A percentile compares a stretch with the other conserved stretches of the same genome.
These are phyloP conservation scores for Dipodascopsis uninucleata DNA, from an alignment of 805 yeast genomes.

Conservation along the genomic window DNA sequence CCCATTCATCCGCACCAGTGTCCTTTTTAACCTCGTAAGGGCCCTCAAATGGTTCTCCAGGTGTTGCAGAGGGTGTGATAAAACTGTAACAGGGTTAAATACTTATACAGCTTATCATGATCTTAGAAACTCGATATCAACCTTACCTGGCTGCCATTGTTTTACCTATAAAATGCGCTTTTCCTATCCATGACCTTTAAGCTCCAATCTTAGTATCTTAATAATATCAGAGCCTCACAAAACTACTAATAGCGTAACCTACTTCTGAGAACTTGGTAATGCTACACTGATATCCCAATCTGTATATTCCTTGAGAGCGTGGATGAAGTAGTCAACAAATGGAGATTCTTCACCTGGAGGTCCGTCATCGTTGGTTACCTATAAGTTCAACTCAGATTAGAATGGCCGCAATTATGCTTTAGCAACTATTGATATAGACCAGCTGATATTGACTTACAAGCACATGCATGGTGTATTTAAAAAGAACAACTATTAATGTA, in stretches of 20 bases:
- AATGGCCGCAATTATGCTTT: background rate
- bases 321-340: constrained; percentile 75
- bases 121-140: background rate
- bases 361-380: constrained; percentile 90
- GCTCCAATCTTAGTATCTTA: too few species aligned
- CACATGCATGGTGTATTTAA: constrained; percentile 14
- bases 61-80: constrained; percentile 14
- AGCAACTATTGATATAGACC: background rate
- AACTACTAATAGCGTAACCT: too few species aligned
- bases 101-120: too few species aligned
- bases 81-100: constrained; percentile 5
- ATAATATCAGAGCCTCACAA: too few species aligned
- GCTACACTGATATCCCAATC: constrained; percentile 84
- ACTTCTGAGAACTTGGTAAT: constrained; percentile 67
- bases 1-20: constrained; percentile 65
- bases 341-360: constrained; percentile 82
- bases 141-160: constrained; percentile 46
- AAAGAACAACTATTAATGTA: background rate
- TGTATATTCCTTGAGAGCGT: constrained; percentile 58
- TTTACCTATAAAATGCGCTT: constrained; percentile 76
- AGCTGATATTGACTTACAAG: constrained; percentile 8
- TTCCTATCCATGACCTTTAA: constrained; percentile 88
- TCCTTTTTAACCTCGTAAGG: constrained; percentile 33
- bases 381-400: background rate
- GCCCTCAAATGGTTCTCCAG: constrained; percentile 32